Conservation (phyloP, 2,329 filamentous ascomycete species). For the Boeremia lycopersici region DNA sequence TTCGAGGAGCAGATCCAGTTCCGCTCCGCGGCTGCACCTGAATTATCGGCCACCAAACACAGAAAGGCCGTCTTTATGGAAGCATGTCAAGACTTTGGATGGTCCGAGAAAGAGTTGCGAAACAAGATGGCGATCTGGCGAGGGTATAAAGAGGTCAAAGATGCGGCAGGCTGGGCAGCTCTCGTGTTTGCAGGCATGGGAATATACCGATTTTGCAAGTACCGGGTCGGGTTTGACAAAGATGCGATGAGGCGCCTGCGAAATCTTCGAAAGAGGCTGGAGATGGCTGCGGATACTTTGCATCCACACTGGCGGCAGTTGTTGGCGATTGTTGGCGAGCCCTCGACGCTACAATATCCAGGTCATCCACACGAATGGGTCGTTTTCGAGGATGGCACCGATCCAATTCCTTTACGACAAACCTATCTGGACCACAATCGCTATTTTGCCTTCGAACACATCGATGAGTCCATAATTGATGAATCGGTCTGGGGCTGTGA, state of each 20-base stretch:
- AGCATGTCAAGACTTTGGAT: conserved; percentile 60
- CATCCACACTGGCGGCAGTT: conserved; percentile 60
- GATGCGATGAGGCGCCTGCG: conserved; percentile 57
- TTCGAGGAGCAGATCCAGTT: conserved; percentile 59
- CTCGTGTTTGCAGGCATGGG: conserved; percentile 64
- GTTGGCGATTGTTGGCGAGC: conserved; percentile 54
- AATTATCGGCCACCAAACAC: conserved; percentile 54
- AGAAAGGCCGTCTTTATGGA: conserved; percentile 60
- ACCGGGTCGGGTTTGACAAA: conserved; percentile 59
- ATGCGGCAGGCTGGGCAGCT: conserved; percentile 61
- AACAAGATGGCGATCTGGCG: conserved; percentile 62
- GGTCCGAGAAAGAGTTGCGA: conserved; percentile 63
- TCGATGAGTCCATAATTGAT: conserved; percentile 59
- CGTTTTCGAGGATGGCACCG: conserved; percentile 52
- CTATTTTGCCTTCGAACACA: conserved; percentile 55
- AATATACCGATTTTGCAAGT: conserved; percentile 66
- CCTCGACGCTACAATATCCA: conserved; percentile 49
- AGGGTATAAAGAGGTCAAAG: conserved; percentile 65
- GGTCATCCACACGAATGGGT: conserved; percentile 62
- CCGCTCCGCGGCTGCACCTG: conserved; percentile 48
- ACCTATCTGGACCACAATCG: conserved; percentile 57
- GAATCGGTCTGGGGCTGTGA: conserved; percentile 55
- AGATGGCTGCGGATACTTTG: conserved; percentile 60
- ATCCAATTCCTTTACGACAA: conserved; percentile 51
- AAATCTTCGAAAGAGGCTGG: conserved; percentile 55